Evolutionary conservation across 179 eudicot genomes (phyloP), one percentile per base, ranked within the genome.

Genomic region (Actinidia polygama): DNA sequence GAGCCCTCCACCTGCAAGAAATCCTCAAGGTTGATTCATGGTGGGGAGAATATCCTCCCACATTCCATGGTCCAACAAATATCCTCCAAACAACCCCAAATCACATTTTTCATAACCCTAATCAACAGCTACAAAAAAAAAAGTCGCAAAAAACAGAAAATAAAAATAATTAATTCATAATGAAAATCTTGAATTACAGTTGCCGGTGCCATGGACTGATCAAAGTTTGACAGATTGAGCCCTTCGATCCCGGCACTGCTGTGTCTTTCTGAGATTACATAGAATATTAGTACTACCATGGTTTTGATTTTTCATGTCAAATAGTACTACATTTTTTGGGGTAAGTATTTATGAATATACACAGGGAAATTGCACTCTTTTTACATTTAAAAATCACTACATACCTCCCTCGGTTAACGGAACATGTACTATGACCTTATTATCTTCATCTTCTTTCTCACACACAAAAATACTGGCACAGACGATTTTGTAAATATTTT

Each of bases 11-110:
- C 90, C 30, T 95, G 94, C 88, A 95, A 86, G 90, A 95, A 93
- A 82, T 94, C 93, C 19, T 92, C 92, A 30, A 95, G 93, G 78
- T 90, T 88, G 70, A 94, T 14, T 80, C 92, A 51, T 83, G 87
- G 49, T 87, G 87, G 0, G 99, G 98, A 81, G 93, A 80, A 51
- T 91, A 93, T n/a, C 99, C 99, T 26, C 95, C 99, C 47, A 95
- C 99, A 88, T 95, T 95, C 99, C 99, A 95, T 3, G 99, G 93
- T 69, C 89, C 96, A 3, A 89, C 97, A 82, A 90, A 95, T 70
- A 94, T 80, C 93, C 99, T 95, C 81, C 84, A 90, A 82, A 18
- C 57, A 73, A 21, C 8, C 62, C 75, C 24, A 62, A 6, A 54
- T 5, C 19, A 14, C 5, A 36, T 7, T n/a, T 71, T 6, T 66